Base-by-base conservation (phyloP, 257 asterid species). In the Capsicum baccatum region DNA sequence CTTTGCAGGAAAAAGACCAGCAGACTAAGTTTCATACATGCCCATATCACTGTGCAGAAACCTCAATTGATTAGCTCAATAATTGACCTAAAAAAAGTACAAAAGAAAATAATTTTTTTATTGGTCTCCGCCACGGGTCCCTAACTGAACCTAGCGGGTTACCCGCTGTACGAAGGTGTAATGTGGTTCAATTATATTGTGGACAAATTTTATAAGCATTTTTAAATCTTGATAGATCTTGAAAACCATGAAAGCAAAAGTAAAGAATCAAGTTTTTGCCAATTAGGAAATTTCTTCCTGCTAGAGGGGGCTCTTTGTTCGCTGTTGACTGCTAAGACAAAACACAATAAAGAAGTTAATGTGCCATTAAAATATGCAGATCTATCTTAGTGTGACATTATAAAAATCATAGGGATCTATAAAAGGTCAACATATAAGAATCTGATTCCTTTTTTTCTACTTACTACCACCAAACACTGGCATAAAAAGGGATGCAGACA, bases 401-500 rank as follows among this genome's bases (percentile, higher is more conserved):
- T 33, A 50, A 80, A 84, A 71, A 83, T 33, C 63, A 71, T 58
- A 9, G 79, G 54, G 52, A 58, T 79, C 76, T 48, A 84, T 68
- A 79, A 87, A 85, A 80, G 86, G 88, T 82, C 81, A 86, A 90
- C 79, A 83, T 13, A 26, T 64, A 74, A 87, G 85, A 87, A 87
- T 82, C 85, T 66, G 73, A 83, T 83, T 82, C 88, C 82, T 56
- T 71, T 50, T 67, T 67, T 83, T 59, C 74, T 83, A 79, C 84
- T 59, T 58, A 54, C 71, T 48, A 58, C 79, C 26, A 8, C 59
- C 42, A 84, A 66, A 68, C 79, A 80, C 48, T 66, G 48, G 33
- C 83, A 63, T 71, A 67, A 84, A 86, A 85, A 79, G 79, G 56
- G 81, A 79, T 70, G 78, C 80, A 83, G 85, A 86, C 90, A 80